These are phyloP conservation scores for Suillus clintonianus DNA, from an alignment of 768 basidiomycete species.

Conservation along the genomic window DNA sequence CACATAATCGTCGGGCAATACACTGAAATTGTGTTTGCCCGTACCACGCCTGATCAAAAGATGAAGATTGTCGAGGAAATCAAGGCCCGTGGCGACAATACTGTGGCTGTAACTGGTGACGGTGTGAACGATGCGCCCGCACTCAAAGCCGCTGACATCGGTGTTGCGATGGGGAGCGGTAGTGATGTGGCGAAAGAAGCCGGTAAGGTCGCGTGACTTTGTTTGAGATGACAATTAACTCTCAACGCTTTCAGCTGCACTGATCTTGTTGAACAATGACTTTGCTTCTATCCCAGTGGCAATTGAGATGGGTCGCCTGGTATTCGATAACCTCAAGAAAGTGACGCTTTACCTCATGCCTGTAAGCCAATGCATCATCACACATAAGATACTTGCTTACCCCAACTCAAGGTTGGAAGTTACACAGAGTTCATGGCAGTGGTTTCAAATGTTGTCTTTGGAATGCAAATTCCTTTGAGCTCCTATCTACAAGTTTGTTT, in stretches of 20 bases:
- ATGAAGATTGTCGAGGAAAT: slow-evolving; percentile 57
- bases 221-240: background rate
- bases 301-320: slow-evolving; percentile 58
- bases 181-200: slow-evolving; percentile 58
- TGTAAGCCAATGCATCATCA: slow-evolving; percentile 20
- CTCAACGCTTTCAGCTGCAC: slow-evolving; percentile 28
- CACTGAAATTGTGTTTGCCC: slow-evolving; percentile 50
- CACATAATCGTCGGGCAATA: slow-evolving; percentile 39
- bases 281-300: slow-evolving; percentile 60
- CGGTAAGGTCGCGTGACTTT: slow-evolving; percentile 32
- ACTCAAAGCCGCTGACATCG: slow-evolving; percentile 55
- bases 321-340: slow-evolving; percentile 63
- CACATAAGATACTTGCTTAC: slow-evolving; percentile 6
- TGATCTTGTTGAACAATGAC: slow-evolving; percentile 60
- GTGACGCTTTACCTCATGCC: slow-evolving; percentile 48
- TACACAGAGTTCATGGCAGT: slow-evolving; percentile 63
- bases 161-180: slow-evolving; percentile 54
- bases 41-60: slow-evolving; percentile 60
- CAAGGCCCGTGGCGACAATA: slow-evolving; percentile 47
- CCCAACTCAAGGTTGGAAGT: slow-evolving; percentile 42
- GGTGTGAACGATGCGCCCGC: slow-evolving; percentile 57
- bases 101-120: slow-evolving; percentile 58
- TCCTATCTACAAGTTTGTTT: slow-evolving; percentile 58
- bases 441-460: slow-evolving; percentile 55
- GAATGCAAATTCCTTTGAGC: slow-evolving; percentile 59